Conservation (phyloP, 768 basidiomycete species). For the Mrakia gelida region DNA sequence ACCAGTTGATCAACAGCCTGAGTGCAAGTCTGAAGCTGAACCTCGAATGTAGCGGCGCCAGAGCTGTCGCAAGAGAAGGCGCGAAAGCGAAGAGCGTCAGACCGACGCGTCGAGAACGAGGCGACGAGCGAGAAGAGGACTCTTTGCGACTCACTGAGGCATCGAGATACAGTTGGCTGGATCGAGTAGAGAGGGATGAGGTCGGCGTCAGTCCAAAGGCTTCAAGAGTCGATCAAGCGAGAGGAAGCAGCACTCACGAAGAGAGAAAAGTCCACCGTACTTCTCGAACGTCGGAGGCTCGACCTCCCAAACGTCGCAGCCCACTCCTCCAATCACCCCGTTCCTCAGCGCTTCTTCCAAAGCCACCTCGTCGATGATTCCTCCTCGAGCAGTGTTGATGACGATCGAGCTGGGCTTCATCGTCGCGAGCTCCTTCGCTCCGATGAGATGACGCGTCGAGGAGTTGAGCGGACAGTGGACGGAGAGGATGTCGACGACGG, state of each 20-base stretch:
- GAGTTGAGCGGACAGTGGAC: constrained; percentile 59
- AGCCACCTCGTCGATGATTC: constrained; percentile 59
- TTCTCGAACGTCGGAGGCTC: constrained; percentile 3
- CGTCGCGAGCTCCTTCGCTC: constrained; percentile 50
- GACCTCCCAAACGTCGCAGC: constrained; percentile 49
- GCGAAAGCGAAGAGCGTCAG: not conserved
- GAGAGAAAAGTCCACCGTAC: not conserved
- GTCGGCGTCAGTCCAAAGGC: too few relatives aligned
- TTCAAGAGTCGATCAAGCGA: not conserved
- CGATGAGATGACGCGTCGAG: constrained; percentile 53
- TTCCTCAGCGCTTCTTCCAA: constrained; percentile 52
- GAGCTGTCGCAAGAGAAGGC: not conserved
- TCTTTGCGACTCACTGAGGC: not conserved
- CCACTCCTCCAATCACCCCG: constrained; percentile 18
- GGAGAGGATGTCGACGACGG: constrained; percentile 58
- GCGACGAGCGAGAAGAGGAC: not conserved
- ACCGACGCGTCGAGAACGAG: not conserved
- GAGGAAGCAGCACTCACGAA: not conserved
- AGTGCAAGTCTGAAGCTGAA: constrained; percentile 7
- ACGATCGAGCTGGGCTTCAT: constrained; percentile 61
- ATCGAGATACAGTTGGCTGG: not conserved
- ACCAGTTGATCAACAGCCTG: constrained; percentile 21
- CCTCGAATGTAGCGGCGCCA: not conserved
- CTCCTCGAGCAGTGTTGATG: constrained; percentile 65
- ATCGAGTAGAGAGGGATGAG: not conserved